Evolutionary conservation across 2,329 filamentous ascomycete genomes (phyloP), one percentile per base, ranked within the genome.

Genomic region (Xenosphaeropsis pyriputrescens): DNA sequence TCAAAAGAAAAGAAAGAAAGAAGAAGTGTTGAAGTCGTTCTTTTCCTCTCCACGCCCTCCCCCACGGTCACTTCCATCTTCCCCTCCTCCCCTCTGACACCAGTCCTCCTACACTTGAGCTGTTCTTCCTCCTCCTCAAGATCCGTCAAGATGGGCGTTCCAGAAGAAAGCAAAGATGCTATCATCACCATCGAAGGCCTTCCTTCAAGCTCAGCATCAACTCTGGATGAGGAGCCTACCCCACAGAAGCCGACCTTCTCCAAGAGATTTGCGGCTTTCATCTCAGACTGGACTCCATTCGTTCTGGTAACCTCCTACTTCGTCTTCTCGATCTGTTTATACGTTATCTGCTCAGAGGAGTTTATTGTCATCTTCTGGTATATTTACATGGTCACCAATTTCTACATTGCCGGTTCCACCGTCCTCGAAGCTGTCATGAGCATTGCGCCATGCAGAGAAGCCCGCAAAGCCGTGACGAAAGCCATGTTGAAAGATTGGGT

Each of bases 301-400:
- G 40, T 54, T 33, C 51, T 63, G 4, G 57, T 62, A n/a, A 42
- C 49, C 18, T 58, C 57, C 2, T 63, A 63, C 45, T 63, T 59
- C 33, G 45, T 58, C 37, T 59, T 61, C 43, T 62, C 59, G 6
- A 54, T 54, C 34, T 60, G 52, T 19, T 46, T 62, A 15, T 63
- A 63, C 49, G 60, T 58, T 50, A 56, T 61, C 38, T 56, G 53
- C 39, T 55, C 52, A 31, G 47, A 55, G 12, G 41, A 45, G 16
- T 39, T 57, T 32, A 59, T 59, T 17, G 52, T 56, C 29, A 47
- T 62, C 15, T 63, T 63, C 46, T 63, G 59, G 59, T 62, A 62
- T 45, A 48, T 62, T 34, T 63, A 62, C 47, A 53, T 62, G 46
- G 54, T 52, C 22, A 61, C 58, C 30, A 63, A 63, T 45, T 60